phyloP scores from a whole-genome alignment of 495 filamentous ascomycete species.

The Lasiosphaeria ovina region DNA sequence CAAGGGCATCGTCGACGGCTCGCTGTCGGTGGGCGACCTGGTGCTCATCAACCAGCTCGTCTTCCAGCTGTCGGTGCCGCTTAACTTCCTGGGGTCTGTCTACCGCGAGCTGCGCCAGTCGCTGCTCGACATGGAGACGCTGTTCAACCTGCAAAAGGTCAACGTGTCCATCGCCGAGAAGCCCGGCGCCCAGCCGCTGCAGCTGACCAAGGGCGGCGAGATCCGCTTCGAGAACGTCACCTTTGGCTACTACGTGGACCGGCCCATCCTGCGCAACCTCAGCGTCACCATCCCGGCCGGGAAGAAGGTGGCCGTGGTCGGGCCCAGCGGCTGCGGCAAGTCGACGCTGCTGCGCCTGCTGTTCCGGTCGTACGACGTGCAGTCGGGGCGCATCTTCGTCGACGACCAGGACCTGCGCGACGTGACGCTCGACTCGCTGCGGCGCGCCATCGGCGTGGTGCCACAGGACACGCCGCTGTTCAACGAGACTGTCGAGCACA shows the following conservation, averaged over 20 bases:
- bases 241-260: conserved; percentile 86
- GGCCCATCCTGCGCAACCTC: conserved; percentile 83
- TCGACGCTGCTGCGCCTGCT: conserved; percentile 87
- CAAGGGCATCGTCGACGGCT: conserved; percentile 77
- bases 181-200: conserved; percentile 67
- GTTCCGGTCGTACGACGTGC: conserved; percentile 92
- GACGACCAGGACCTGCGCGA: conserved; percentile 91
- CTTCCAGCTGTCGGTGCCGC: conserved; percentile 92
- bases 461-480: conserved; percentile 97
- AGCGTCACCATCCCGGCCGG: conserved; percentile 89
- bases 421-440: conserved; percentile 76
- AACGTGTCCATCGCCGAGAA: conserved; percentile 82
- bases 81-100: conserved; percentile 94
- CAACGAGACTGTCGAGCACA: conserved; percentile 92
- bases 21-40: conserved; percentile 88
- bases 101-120: conserved; percentile 96
- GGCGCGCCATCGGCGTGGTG: conserved; percentile 87
- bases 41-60: conserved; percentile 99
- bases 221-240: conserved; percentile 93
- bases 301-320: conserved; percentile 93
- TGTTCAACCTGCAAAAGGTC: conserved; percentile 98
- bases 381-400: conserved; percentile 81
- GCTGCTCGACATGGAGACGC: conserved; percentile 94
- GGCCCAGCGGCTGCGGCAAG: conserved; percentile 93
- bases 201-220: conserved; percentile 74